These are phyloP conservation scores for Kondoa subrosea DNA, from an alignment of 768 basidiomycete genomes.

Conservation along the genomic window DNA sequence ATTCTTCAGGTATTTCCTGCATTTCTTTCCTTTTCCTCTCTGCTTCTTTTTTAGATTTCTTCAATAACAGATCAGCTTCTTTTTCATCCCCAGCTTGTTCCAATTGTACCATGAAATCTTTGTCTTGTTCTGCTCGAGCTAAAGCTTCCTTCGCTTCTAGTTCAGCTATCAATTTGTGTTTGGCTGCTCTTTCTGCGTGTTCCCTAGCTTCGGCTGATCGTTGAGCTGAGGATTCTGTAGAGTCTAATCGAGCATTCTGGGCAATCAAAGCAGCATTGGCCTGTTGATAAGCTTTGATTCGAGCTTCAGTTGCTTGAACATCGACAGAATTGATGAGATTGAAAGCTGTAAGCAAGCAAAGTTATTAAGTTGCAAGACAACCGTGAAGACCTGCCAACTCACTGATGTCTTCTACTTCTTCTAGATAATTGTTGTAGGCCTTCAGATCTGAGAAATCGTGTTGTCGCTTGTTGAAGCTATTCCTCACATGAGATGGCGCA, in stretches of 20 bases:
- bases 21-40: constrained; percentile 16
- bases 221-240: constrained; percentile 35
- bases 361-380: constrained; percentile 6
- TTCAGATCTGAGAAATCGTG: constrained; percentile 71
- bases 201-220: constrained; percentile 58
- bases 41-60: constrained; percentile 9
- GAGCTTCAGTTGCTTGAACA: constrained; percentile 58
- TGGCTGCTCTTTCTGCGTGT: constrained; percentile 55
- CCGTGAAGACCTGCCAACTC: constrained; percentile 30
- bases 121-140: constrained; percentile 49
- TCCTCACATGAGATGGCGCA: not conserved
- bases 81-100: constrained; percentile 19
- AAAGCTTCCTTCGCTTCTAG: constrained; percentile 53
- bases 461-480: constrained; percentile 79
- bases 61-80: constrained; percentile 29
- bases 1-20: constrained; percentile 12
- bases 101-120: constrained; percentile 27
- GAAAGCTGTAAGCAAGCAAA: constrained; percentile 47
- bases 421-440: constrained; percentile 85
- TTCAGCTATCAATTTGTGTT: constrained; percentile 51
- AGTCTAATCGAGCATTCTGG: constrained; percentile 40
- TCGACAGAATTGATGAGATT: constrained; percentile 86
- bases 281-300: constrained; percentile 57
- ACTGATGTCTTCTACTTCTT: constrained; percentile 87
- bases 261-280: constrained; percentile 72